A percentile compares a stretch with the other conserved stretches of the same genome.
These are phyloP conservation scores for Tolypocladium amazonense DNA, from an alignment of 2,329 filamentous ascomycete genomes.

Conservation along the genomic window DNA sequence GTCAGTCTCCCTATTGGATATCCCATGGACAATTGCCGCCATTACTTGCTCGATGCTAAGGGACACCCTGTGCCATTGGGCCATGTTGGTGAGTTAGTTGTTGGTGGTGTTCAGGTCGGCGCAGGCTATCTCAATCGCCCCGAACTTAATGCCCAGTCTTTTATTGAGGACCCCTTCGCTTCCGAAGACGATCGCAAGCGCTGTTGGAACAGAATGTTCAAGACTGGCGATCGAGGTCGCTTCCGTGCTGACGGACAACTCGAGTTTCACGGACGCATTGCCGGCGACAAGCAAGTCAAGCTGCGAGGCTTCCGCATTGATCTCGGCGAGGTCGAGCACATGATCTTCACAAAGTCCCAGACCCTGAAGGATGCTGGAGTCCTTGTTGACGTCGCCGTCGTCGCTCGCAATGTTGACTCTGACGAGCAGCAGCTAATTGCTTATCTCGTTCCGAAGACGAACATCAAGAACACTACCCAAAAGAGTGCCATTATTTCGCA, in stretches of 20 bases:
- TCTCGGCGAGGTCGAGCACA: constrained; percentile 24
- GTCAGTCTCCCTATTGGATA: not conserved
- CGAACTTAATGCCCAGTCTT: not conserved
- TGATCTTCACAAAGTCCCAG: constrained; percentile 11
- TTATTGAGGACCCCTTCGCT: not conserved
- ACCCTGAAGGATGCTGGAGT: constrained; percentile 1
- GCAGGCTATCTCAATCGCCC: not conserved
- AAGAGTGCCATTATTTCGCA: not conserved
- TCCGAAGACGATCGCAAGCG: not conserved
- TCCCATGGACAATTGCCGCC: not conserved
- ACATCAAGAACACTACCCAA: not conserved
- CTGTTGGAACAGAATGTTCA: not conserved
- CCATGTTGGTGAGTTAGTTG: not conserved
- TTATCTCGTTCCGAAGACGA: not conserved
- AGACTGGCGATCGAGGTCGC: not conserved
- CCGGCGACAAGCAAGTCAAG: constrained; percentile 26
- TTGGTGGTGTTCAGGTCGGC: not conserved
- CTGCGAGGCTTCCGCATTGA: constrained; percentile 23
- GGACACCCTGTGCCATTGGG: not conserved
- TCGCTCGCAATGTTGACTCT: not conserved
- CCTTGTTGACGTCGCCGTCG: not conserved
- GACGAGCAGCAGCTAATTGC: not conserved
- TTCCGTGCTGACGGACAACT: not conserved
- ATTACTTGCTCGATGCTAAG: not conserved
- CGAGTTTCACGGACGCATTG: constrained; percentile 14